phyloP scores from a whole-genome alignment of 805 yeast genomes.

The Hanseniaspora hatyaiensis region DNA sequence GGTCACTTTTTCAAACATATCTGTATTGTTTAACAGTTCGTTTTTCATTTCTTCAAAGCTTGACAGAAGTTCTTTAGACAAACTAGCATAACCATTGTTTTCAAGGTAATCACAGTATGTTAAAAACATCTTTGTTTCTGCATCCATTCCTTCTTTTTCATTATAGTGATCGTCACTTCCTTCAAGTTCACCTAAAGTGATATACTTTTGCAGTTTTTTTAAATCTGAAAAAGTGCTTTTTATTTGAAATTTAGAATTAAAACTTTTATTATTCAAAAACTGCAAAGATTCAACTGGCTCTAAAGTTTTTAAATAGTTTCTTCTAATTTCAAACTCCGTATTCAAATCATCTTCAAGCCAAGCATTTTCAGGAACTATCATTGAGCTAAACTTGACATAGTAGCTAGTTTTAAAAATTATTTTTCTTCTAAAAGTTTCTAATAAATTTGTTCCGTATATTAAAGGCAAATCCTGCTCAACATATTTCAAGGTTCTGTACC shows the following conservation, averaged over 20 bases:
- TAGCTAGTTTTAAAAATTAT: slow-evolving; percentile 36
- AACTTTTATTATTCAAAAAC: neutral
- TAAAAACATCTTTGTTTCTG: slow-evolving; percentile 26
- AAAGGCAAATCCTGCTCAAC: slow-evolving; percentile 50
- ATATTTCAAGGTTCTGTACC: slow-evolving; percentile 18
- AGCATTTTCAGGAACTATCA: slow-evolving; percentile 44
- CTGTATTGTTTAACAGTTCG: slow-evolving; percentile 21
- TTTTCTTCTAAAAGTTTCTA: slow-evolving; percentile 48
- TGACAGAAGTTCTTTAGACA: slow-evolving; percentile 30
- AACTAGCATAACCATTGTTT: slow-evolving; percentile 24
- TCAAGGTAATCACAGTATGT: slow-evolving; percentile 32
- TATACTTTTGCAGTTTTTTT: slow-evolving; percentile 11
- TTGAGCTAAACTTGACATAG: slow-evolving; percentile 21
- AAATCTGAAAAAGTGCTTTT: slow-evolving; percentile 8
- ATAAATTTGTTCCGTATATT: slow-evolving; percentile 54
- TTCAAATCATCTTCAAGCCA: slow-evolving; percentile 38
- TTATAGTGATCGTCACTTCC: slow-evolving; percentile 8
- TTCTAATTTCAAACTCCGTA: slow-evolving; percentile 44
- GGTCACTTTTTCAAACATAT: slow-evolving; percentile 8
- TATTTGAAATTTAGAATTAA: slow-evolving; percentile 1
- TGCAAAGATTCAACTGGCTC: slow-evolving; percentile 24
- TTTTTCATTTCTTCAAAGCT: slow-evolving; percentile 31
- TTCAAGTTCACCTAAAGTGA: slow-evolving; percentile 15
- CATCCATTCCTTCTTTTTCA: neutral
- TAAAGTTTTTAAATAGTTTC: slow-evolving; percentile 55